Conservation (phyloP, 1,284 basidiomycete genomes). For the Leccinum griseonigrum region DNA sequence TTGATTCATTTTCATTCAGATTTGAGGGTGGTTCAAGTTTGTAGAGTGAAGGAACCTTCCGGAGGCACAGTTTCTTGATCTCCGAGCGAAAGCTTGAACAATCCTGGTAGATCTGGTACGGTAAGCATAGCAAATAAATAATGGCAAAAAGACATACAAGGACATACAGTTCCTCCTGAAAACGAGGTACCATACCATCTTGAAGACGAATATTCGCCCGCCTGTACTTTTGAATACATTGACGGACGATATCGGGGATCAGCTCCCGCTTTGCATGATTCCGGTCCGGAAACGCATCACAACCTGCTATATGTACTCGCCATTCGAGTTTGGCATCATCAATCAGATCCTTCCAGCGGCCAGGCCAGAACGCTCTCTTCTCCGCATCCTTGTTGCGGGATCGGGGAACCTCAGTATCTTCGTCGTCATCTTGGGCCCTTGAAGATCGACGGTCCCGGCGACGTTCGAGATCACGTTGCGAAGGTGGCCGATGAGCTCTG, state of each 20-base stretch:
- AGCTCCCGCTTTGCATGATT: neutral
- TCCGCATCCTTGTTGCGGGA: neutral
- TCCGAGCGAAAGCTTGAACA: neutral
- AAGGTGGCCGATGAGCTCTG: neutral
- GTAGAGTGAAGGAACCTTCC: neutral
- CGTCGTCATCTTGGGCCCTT: neutral
- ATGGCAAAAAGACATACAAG: neutral
- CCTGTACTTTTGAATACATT: neutral
- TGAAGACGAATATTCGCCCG: neutral
- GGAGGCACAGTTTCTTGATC: neutral
- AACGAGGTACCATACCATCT: neutral
- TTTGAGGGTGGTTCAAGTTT: neutral
- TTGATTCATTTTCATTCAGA: neutral
- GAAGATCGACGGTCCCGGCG: too few species aligned
- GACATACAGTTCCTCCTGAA: neutral
- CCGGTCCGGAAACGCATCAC: neutral
- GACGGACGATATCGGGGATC: neutral
- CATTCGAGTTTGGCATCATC: neutral
- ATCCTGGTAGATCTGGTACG: neutral
- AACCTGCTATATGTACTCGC: neutral
- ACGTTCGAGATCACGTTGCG: neutral
- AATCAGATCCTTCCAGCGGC: neutral
- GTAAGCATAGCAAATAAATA: too few species aligned
- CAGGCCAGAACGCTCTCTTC: neutral
- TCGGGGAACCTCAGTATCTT: neutral